phyloP scores from a whole-genome alignment of 352 stramenopile species.

The Phytophthora macrochlamydospora region DNA sequence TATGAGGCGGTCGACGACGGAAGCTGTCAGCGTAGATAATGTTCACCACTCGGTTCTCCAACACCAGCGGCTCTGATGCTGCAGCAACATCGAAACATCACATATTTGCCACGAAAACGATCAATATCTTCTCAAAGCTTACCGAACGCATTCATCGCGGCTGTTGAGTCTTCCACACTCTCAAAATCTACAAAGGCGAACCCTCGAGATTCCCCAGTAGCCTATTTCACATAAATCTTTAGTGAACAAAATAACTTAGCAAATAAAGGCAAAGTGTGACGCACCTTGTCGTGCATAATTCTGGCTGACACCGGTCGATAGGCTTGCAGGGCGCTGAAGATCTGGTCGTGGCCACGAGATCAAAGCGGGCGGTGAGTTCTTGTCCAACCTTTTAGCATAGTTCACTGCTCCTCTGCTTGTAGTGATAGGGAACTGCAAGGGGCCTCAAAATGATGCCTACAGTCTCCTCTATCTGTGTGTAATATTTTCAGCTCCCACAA shows the following conservation, averaged over 20 bases:
- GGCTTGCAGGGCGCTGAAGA: conserved; percentile 50
- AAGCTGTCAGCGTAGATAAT: conserved; percentile 60
- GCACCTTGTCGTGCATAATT: conserved; percentile 77
- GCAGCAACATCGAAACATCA: conserved; percentile 5
- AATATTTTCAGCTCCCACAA: too few species aligned
- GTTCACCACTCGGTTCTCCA: conserved; percentile 48
- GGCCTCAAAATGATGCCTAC: neutral
- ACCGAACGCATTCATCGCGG: conserved; percentile 71
- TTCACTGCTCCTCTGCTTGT: conserved; percentile 1
- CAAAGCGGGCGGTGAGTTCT: conserved; percentile 30
- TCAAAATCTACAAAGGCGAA: conserved; percentile 86
- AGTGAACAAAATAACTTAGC: neutral
- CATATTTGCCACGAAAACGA: neutral
- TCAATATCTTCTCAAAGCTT: neutral
- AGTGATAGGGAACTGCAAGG: neutral
- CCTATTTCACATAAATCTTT: conserved; percentile 11
- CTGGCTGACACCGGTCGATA: conserved; percentile 57
- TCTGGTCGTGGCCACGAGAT: conserved; percentile 36
- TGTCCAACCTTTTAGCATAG: neutral
- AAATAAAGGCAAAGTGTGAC: neutral
- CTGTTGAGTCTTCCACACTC: conserved; percentile 52
- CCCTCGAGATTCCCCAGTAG: conserved; percentile 67
- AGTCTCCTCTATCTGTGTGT: conserved; percentile 6
- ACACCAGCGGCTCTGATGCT: conserved; percentile 59
- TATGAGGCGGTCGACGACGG: conserved; percentile 23